Evolutionary conservation across 2,329 filamentous ascomycete genomes (phyloP), one percentile per base, ranked within the genome.

Genomic region (Aspergillus sclerotialis): DNA sequence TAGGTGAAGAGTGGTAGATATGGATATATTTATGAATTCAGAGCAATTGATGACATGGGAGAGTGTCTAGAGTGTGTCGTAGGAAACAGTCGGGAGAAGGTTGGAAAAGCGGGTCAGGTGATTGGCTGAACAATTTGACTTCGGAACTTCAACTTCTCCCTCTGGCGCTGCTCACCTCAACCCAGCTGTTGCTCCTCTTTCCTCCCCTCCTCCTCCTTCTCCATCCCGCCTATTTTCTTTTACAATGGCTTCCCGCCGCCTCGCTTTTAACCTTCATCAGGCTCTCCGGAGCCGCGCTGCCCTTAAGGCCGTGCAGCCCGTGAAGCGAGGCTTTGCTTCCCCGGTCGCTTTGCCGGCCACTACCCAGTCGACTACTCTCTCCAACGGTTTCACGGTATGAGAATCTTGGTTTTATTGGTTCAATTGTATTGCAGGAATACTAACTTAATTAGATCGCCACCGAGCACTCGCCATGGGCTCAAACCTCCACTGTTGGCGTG

Each of bases 401-500:
- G 27, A 31, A 27, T 21, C 19, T 35, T 17, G 28, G 13, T 31
- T 27, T 25, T 28, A 25, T 31, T 32, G 24, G 28, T 32, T 45
- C 46, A 46, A 46, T 48, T 21, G 37, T 30, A 39, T 52, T 39
- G 30, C 41, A 40, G 48, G 46, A 4, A 42, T 36, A 36, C 61
- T 63, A 44, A 67, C 36, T 15, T 3, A 30, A 46, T 40, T 64
- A 96, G 90, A 88, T 98, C 64, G 92, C 92, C 52, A 94, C 92
- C 55, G 90, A 98, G 69, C 84, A 96, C 75, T 95, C 89, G 48
- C 92, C 90, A 56, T 96, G 88, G 77, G 90, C 90, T 59, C 89
- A 96, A 75, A 96, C 92, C 44, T 94, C 89, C 58, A 96, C 90
- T 36, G 89, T 96, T 58, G 92, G 92, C 65, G 87, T 98, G 50